A percentile compares a stretch with the other conserved stretches of the same genome.
Conservation (phyloP, 768 basidiomycete genomes). For the Porphyrellus cyaneotinctus region DNA sequence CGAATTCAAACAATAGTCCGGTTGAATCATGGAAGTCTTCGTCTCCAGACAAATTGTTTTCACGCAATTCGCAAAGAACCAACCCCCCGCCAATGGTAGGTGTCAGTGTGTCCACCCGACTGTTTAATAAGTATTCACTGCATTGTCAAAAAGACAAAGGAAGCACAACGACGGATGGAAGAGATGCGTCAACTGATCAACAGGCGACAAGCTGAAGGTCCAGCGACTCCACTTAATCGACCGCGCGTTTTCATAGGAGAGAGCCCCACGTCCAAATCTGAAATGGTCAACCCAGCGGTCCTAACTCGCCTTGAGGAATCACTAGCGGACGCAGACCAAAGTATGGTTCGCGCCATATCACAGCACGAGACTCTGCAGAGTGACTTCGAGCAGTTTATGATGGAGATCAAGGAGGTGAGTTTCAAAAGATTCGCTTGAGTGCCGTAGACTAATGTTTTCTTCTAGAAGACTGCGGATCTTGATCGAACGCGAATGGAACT, state of each 20-base stretch:
- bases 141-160: slow-evolving; percentile 55
- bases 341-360: slow-evolving; percentile 47
- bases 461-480: slow-evolving; percentile 58
- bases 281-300: slow-evolving; percentile 12
- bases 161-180: slow-evolving; percentile 73
- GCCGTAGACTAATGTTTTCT: background rate
- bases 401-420: slow-evolving; percentile 58
- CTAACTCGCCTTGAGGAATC: slow-evolving; percentile 44
- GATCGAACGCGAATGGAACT: slow-evolving; percentile 62
- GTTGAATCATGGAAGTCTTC: slow-evolving; percentile 43
- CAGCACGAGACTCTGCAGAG: slow-evolving; percentile 53
- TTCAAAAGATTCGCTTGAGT: background rate
- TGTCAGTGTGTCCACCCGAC: slow-evolving; percentile 4
- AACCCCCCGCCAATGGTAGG: slow-evolving; percentile 42
- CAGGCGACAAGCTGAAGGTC: slow-evolving; percentile 49
- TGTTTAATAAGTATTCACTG: slow-evolving; percentile 5
- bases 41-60: slow-evolving; percentile 53
- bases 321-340: slow-evolving; percentile 53
- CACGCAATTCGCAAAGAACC: slow-evolving; percentile 44
- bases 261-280: slow-evolving; percentile 10
- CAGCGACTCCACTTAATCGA: slow-evolving; percentile 43
- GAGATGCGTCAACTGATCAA: slow-evolving; percentile 78
- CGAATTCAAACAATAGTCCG: slow-evolving; percentile 15
- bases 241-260: slow-evolving; percentile 36
- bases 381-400: slow-evolving; percentile 46